A percentile compares a stretch with the other conserved stretches of the same genome.
Conservation (phyloP, 257 asterid genomes). For the Capsicum rhomboideum region DNA sequence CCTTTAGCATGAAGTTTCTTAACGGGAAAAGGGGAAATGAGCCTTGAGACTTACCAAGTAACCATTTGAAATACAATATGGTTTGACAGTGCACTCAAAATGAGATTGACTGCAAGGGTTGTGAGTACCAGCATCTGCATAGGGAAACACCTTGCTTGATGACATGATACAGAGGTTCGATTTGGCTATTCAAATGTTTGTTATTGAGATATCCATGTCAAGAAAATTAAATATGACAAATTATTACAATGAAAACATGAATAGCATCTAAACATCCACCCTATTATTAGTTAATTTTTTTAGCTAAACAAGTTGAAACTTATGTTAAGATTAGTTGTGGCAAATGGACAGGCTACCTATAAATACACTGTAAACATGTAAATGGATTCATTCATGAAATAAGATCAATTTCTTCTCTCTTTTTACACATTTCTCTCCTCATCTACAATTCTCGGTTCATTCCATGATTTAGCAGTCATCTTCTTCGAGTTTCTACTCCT, state of each 20-base stretch:
- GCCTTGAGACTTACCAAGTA: background rate
- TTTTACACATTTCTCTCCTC: no score
- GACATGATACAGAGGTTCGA: background rate
- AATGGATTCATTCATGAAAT: no score
- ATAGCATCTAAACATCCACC: background rate
- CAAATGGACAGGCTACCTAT: background rate
- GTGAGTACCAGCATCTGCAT: background rate
- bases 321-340: background rate
- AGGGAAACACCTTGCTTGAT: background rate
- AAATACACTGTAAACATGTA: no score
- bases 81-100: background rate
- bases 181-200: background rate
- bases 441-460: no score
- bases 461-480: no score
- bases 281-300: background rate
- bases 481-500: no score
- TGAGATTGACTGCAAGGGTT: background rate
- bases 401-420: no score
- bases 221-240: background rate
- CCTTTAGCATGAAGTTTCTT: no score
- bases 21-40: no score
- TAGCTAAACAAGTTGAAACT: background rate
- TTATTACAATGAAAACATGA: background rate
- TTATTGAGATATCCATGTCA: background rate
- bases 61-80: background rate